Evolutionary conservation across 306 rosid species (phyloP).

Genomic region (Potentilla sterilis): DNA sequence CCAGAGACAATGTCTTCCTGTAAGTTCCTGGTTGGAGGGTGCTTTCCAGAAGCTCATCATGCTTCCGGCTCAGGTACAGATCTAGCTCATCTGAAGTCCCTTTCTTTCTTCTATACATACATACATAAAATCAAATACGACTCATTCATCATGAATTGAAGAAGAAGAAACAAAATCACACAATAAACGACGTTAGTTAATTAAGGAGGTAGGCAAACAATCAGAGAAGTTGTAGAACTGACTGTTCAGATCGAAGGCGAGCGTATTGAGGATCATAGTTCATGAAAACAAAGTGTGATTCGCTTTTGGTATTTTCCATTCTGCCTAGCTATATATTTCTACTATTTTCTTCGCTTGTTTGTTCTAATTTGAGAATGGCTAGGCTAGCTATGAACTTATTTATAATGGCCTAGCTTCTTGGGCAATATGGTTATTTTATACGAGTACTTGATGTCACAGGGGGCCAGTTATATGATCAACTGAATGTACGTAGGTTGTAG

Average conservation of each 20-base stretch:
- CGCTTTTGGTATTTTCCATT: constrained; percentile 51
- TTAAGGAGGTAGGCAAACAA: background rate
- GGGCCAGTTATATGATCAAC: background rate
- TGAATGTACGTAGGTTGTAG: too few species aligned
- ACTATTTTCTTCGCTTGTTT: background rate
- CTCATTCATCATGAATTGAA: background rate
- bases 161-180: background rate
- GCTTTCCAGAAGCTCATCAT: constrained; percentile 64
- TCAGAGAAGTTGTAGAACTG: background rate
- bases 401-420: background rate
- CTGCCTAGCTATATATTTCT: background rate
- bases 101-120: constrained; percentile 35
- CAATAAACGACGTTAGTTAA: background rate
- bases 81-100: constrained; percentile 58
- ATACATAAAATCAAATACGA: background rate
- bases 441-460: background rate
- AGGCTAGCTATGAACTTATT: background rate
- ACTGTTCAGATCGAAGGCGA: constrained; percentile 70
- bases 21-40: constrained; percentile 63
- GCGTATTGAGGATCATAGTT: constrained; percentile 82
- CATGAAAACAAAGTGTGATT: constrained; percentile 82
- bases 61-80: constrained; percentile 71
- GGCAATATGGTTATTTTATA: background rate
- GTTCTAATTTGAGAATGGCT: background rate
- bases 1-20: constrained; percentile 65